Base-by-base conservation (phyloP, 1,139 yeast genomes). In the Lodderomyces pseudojiufengensis region DNA sequence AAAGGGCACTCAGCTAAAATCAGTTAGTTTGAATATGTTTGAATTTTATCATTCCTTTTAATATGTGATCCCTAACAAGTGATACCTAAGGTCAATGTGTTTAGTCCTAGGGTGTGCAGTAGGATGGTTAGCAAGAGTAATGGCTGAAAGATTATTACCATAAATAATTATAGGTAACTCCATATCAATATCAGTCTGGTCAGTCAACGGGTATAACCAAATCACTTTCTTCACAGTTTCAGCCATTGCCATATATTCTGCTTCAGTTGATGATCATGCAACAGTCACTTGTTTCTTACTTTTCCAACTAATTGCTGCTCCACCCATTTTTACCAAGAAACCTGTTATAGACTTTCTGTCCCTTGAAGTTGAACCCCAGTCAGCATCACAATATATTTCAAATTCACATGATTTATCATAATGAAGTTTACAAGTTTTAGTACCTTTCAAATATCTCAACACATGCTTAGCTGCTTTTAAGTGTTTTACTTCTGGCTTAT, bases 191-290 rank as follows among this genome's bases (percentile, higher is more conserved):
- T 31, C 29, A 9, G 11, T 7, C 6, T 10, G 9, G 16, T 24
- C 24, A 7, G 25, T 15, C 9, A 31, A 4, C 11, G 6, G 23
- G 7, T n/a, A 5, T 16, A 31, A 18, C 50, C 52, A 47, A n/a
- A 35, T 22, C 1, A 34, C 35, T 32, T 49, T 51, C 32, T 31
- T 38, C 2, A 29, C 34, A 3, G 48, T 42, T 27, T 43, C 47
- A 28, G 47, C 34, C 4, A 43, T 34, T 6, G 46, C 46, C 25
- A 41, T 33, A 24, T 45, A 47, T 33, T 48, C 52, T 4, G 49
- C 46, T 33, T 49, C 51, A 5, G 47, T 44, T 3, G 46, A 36
- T 3, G 43, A 42, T 8, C 43, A 27, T 3, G 46, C 41, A 6
- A 49, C 46, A 16, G 37, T 32, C 9, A 29, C 32, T 14, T 48